Conservation (phyloP, 805 yeast genomes). For the Cyberlindnera xishuangbannaensis region DNA sequence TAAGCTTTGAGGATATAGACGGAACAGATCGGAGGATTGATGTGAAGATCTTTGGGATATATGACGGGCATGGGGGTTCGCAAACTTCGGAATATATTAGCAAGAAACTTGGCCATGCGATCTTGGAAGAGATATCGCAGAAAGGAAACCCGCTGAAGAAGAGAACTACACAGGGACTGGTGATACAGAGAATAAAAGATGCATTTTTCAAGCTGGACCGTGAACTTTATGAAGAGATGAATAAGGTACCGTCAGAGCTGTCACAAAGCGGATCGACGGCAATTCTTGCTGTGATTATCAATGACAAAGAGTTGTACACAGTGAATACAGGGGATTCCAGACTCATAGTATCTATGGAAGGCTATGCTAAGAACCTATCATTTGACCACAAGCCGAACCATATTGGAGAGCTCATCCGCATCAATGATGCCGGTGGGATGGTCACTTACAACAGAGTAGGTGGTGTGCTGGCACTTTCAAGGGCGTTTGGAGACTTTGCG, state of each 20-base stretch:
- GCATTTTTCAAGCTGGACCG: conserved; percentile 42
- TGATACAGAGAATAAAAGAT: conserved; percentile 34
- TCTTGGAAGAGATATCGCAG: conserved; percentile 6
- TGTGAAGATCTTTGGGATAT: conserved; percentile 56
- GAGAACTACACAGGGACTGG: conserved; percentile 29
- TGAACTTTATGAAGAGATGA: conserved; percentile 33
- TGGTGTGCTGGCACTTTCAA: conserved; percentile 86
- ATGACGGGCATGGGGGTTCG: conserved; percentile 81
- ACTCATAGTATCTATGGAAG: conserved; percentile 45
- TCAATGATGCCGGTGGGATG: conserved; percentile 89
- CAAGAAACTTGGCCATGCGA: conserved; percentile 23
- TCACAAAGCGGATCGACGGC: conserved; percentile 48
- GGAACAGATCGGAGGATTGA: conserved; percentile 20
- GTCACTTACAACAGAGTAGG: conserved; percentile 92
- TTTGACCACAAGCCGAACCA: conserved; percentile 92
- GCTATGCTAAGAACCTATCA: conserved; percentile 53
- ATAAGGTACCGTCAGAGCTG: not conserved
- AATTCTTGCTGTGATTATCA: conserved; percentile 38
- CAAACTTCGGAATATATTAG: conserved; percentile 52
- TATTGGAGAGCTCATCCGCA: conserved; percentile 89
- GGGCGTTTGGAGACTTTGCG: conserved; percentile 81
- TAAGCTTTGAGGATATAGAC: conserved; percentile 24
- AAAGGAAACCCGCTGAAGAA: conserved; percentile 6
- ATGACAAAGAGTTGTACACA: conserved; percentile 42
- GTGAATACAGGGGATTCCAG: conserved; percentile 79